phyloP scores from a whole-genome alignment of 371 early-diverging fungal genomes.

The Catenaria anguillulae region DNA sequence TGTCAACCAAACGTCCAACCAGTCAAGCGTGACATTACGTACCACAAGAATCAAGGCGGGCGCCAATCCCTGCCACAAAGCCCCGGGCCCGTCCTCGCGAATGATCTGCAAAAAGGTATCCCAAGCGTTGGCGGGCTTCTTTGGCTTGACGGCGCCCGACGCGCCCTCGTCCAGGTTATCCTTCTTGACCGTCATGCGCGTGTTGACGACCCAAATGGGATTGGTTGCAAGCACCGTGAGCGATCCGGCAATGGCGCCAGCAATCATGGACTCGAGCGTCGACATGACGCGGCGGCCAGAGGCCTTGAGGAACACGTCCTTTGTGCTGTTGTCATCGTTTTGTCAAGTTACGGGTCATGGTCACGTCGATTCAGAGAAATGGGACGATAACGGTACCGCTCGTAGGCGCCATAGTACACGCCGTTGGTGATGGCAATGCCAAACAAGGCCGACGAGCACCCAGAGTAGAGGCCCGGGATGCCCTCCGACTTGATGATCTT shows the following conservation, averaged over 20 bases:
- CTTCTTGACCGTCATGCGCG: conserved; percentile 47
- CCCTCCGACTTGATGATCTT: conserved; percentile 84
- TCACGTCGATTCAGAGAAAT: conserved; percentile 55
- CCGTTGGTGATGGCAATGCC: conserved; percentile 92
- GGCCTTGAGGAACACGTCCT: conserved; percentile 60
- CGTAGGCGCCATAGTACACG: conserved; percentile 10
- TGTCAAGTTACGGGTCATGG: no score
- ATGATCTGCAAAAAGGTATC: conserved; percentile 48
- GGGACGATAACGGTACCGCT: no score
- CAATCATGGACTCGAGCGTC: conserved; percentile 70
- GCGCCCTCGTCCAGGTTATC: conserved; percentile 26
- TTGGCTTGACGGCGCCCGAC: conserved; percentile 5
- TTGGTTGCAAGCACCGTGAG: conserved; percentile 78
- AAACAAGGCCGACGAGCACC: conserved; percentile 86
- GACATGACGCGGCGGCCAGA: conserved; percentile 44
- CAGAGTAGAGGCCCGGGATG: conserved; percentile 75
- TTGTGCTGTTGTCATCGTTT: conserved; percentile 73
- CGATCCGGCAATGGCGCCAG: conserved; percentile 81
- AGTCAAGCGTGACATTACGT: no score
- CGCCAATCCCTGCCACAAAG: conserved; percentile 74
- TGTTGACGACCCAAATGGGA: conserved; percentile 95
- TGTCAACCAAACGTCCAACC: no score
- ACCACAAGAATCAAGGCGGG: conserved; percentile 85
- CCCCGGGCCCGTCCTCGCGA: conserved; percentile 65
- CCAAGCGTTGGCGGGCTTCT: conserved; percentile 15